Evolutionary conservation across 176 grass and related monocot species (phyloP).

Genomic region (Eremochloa ophiuroides): DNA sequence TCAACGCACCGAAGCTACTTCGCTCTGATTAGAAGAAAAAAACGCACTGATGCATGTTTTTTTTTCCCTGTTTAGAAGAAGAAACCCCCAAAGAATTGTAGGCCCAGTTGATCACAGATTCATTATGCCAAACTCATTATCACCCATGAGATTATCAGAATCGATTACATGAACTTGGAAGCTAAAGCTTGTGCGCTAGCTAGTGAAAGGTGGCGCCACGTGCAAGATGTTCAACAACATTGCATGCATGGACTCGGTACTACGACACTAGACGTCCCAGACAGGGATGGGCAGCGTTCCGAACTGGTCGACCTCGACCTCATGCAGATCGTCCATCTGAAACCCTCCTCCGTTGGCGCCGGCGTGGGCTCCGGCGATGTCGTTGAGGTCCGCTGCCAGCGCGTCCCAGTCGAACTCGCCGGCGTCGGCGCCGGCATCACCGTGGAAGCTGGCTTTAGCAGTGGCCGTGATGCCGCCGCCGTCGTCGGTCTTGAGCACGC

Average conservation of each 20-base stretch:
- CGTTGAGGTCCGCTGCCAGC: conserved; percentile 64
- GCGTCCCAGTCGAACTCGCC: conserved; percentile 90
- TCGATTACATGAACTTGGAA: conserved; percentile 23
- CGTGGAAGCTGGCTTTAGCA: not conserved
- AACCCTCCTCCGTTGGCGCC: conserved; percentile 35
- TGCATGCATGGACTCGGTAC: conserved; percentile 9
- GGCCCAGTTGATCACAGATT: not conserved
- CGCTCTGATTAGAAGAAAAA: no score
- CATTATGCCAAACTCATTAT: not conserved
- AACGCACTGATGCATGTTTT: not conserved
- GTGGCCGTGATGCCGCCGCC: not conserved
- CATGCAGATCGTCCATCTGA: conserved; percentile 60
- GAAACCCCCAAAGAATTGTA: not conserved
- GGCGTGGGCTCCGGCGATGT: conserved; percentile 45
- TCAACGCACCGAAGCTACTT: no score
- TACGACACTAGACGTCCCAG: conserved; percentile 54
- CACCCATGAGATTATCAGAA: not conserved
- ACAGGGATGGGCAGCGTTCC: not conserved
- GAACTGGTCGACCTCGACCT: conserved; percentile 23
- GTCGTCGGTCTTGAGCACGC: conserved; percentile 64
- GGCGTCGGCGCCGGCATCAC: conserved; percentile 14
- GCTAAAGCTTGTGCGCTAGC: not conserved
- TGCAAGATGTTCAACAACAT: not conserved
- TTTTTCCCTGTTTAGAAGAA: no score
- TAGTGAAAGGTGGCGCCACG: not conserved